A percentile compares a stretch with the other conserved stretches of the same genome.
phyloP scores from a whole-genome alignment of 345 rosid species.

The Hypericum androsaemum region DNA sequence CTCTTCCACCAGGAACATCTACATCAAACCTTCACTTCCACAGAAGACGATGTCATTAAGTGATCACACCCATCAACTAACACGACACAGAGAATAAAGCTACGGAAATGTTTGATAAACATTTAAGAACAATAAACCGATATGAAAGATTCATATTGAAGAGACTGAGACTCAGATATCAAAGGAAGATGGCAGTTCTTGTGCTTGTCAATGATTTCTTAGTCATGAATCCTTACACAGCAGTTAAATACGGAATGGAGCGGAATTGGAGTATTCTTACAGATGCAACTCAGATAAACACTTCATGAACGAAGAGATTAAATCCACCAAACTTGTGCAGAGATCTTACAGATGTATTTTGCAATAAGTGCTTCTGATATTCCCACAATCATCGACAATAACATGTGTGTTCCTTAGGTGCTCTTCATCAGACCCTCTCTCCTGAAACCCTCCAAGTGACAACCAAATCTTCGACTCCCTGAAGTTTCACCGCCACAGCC shows the following conservation, averaged over 20 bases:
- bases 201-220: too few relatives aligned
- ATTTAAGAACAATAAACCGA: background rate
- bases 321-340: background rate
- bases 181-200: too few relatives aligned
- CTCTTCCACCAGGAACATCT: slow-evolving; percentile 82
- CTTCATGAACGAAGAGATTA: background rate
- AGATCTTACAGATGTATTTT: slow-evolving; percentile 72
- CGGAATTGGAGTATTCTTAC: background rate
- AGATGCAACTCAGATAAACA: too few relatives aligned
- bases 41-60: slow-evolving; percentile 1
- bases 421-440: slow-evolving; percentile 58
- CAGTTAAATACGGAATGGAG: too few relatives aligned
- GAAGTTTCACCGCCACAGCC: too few relatives aligned
- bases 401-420: slow-evolving; percentile 79
- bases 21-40: slow-evolving; percentile 68
- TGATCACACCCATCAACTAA: background rate
- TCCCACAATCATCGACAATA: slow-evolving; percentile 61
- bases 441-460: slow-evolving; percentile 93
- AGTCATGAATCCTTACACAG: too few relatives aligned
- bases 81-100: background rate
- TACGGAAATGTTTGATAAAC: slow-evolving; percentile 3
- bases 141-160: too few relatives aligned
- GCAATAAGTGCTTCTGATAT: slow-evolving; percentile 50
- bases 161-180: too few relatives aligned
- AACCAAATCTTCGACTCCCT: slow-evolving; percentile 81